phyloP scores from a whole-genome alignment of 257 asterid genomes.

The Solanum dulcamara region DNA sequence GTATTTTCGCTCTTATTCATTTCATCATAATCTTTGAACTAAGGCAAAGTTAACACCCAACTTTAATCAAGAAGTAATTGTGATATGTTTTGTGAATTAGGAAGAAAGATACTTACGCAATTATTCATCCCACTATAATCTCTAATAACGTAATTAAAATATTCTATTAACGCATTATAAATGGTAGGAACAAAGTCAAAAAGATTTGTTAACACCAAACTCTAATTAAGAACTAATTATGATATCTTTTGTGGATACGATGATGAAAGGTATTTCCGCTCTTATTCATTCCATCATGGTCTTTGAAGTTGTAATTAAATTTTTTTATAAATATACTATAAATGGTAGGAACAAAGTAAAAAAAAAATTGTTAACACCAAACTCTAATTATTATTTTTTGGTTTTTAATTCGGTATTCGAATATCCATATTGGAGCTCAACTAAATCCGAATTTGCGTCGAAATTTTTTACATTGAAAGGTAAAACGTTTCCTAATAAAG shows the following conservation, averaged over 20 bases:
- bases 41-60: background rate
- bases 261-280: background rate
- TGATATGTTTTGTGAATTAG: too few species aligned
- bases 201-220: background rate
- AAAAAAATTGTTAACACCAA: background rate
- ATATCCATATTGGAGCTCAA: too few species aligned
- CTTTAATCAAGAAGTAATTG: too few species aligned
- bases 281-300: background rate
- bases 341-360: background rate
- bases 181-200: background rate
- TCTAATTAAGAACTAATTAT: background rate
- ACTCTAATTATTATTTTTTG: too few species aligned
- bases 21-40: background rate
- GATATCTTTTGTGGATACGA: background rate
- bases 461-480: too few species aligned
- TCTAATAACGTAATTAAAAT: background rate
- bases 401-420: too few species aligned
- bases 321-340: background rate
- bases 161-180: background rate
- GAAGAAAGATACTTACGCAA: too few species aligned
- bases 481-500: too few species aligned
- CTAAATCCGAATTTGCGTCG: too few species aligned
- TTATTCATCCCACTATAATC: too few species aligned
- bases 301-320: background rate
- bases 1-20: background rate